A percentile compares a stretch with the other conserved stretches of the same genome.
Evolutionary conservation across 2,329 filamentous ascomycete genomes (phyloP).

Genomic region (Penicillium sclerotiorum): DNA sequence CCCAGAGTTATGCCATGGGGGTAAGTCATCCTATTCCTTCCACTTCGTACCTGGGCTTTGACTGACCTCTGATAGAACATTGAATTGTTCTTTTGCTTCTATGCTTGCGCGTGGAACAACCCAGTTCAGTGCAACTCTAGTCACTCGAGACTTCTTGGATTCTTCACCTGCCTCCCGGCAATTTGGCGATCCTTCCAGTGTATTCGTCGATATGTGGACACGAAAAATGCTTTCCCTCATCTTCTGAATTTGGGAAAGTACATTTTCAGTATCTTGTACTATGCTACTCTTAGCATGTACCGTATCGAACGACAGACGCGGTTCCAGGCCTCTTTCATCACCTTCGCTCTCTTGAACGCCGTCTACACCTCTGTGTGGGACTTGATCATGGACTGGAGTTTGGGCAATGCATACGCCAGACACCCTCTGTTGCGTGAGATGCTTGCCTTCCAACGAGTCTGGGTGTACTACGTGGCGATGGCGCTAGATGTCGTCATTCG

Average conservation of each 20-base stretch:
- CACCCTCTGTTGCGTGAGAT: constrained; percentile 73
- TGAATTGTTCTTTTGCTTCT: constrained; percentile 92
- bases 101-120: constrained; percentile 74
- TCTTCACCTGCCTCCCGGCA: constrained; percentile 79
- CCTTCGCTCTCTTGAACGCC: constrained; percentile 78
- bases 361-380: constrained; percentile 91
- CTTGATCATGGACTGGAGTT: constrained; percentile 91
- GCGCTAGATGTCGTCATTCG: constrained; percentile 79
- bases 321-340: constrained; percentile 72
- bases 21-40: constrained; percentile 53
- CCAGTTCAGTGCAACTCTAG: constrained; percentile 80
- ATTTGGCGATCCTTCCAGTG: constrained; percentile 93
- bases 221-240: constrained; percentile 85
- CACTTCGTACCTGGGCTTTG: background rate
- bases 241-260: constrained; percentile 94
- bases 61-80: constrained; percentile 65
- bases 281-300: constrained; percentile 78
- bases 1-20: constrained; percentile 83
- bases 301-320: constrained; percentile 66
- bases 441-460: constrained; percentile 74
- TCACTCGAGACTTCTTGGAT: constrained; percentile 80
- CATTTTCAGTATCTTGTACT: constrained; percentile 76
- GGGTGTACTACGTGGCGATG: constrained; percentile 88
- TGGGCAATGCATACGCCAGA: constrained; percentile 75
- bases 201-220: constrained; percentile 84